Base-by-base conservation (phyloP, 306 rosid genomes). In the Cicer bijugum region DNA sequence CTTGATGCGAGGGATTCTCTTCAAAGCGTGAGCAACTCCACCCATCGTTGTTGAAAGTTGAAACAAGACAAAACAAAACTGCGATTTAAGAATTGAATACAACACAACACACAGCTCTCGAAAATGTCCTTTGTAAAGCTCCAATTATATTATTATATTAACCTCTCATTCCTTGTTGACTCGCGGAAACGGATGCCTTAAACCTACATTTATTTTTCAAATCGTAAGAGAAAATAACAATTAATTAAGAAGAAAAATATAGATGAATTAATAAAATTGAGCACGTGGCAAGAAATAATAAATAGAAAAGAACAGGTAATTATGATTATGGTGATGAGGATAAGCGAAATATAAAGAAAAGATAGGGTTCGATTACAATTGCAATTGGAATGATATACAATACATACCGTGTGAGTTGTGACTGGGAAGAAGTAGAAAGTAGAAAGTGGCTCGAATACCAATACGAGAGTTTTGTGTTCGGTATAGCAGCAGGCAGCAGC, bases 1-100 rank as follows among this genome's bases (percentile, higher is more conserved):
- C 72, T 90, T 88, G 87, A 90, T 90, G 81, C 92, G 93, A 80
- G 92, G 96, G 64, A 88, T 82, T 84, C 93, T 85, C 74, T 82
- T 88, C 84, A 88, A 9, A 33, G 83, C 87, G 11, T 90, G 92
- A 66, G 71, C 77, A 57, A 72, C 91, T 78, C 88, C 89, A 80
- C 88, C 89, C 96, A 88, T 84, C 23, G 73, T 52, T 43, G 35
- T 52, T 43, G 35, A 62, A 38, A 50, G 53, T 28, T 28, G 0
- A 4, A 20, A 14, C 2, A 39, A 3, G 4, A 52, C 33, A 17
- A 52, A 19, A 56, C 7, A 5, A 56, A 56, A 9, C 65, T 39
- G n/a, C 16, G 67, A 75, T 65, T 65, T 75, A 73, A 65, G 16
- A 40, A 75, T n/a, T n/a, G n/a, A n/a, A n/a, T n/a, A n/a, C n/a